Base-by-base conservation (phyloP, 176 grass and related monocot species). In the Eremochloa ophiuroides region DNA sequence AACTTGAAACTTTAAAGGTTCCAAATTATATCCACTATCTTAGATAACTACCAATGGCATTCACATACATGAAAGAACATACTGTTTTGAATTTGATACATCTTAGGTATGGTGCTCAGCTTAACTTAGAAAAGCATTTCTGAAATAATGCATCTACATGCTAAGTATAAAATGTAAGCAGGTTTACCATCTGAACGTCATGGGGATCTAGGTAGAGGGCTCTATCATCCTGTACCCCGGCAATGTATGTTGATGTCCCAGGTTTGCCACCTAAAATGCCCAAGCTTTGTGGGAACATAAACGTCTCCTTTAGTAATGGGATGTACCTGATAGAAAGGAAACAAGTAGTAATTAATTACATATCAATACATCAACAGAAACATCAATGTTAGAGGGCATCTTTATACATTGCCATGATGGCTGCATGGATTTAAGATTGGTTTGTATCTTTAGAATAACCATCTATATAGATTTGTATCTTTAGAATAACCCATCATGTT, bases 231-330 rank as follows among this genome's bases (percentile, higher is more conserved):
- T 99, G 93, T 71, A 99, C 72, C n/a, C 97, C 97, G 73, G 88
- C 91, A 78, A 99, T 91, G 70, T 96, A 99, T 71, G 97, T 99
- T 69, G 97, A 99, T 26, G 89, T 76, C 51, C 97, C 97, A 71
- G 97, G 97, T 83, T 91, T 99, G 76, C 97, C 97, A 84, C 97
- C 93, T 82, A 99, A 84, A 91, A 99, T 99, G 34, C 97, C 97
- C 63, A 99, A 87, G 85, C 97, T 93, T 69, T 99, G 97, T 27
- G 97, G 97, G 85, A 99, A 99, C 73, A 62, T 96, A 81, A 99
- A 93, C 22, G 93, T 99, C 88, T 99, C 93, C 85, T 80, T 88
- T 28, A 99, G 85, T 69, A 96, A 84, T 77, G 97, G 97, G 28
- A 99, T 93, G 61, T 99, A 99, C 85, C 97, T 99, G 75, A 79